A percentile compares a stretch with the other conserved stretches of the same genome.
Evolutionary conservation across 129 eudicot genomes (phyloP).

Genomic region (Daucus carota): DH1_v3.0 NC_030383.2:444001-444500

Average conservation of each 20-base stretch:
- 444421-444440: background rate
- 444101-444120: slow-evolving; percentile 93
- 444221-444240: slow-evolving; percentile 81
- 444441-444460: background rate
- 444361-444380: background rate
- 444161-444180: slow-evolving; percentile 94
- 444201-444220: slow-evolving; percentile 81
- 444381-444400: background rate
- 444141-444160: slow-evolving; percentile 97
- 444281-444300: background rate
- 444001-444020: background rate
- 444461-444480: background rate
- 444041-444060: background rate
- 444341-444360: background rate
- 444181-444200: slow-evolving; percentile 93
- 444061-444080: slow-evolving; percentile 52
- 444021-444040: background rate
- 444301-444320: background rate
- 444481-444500: too few relatives aligned
- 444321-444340: background rate
- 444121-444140: slow-evolving; percentile 94
- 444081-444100: slow-evolving; percentile 84
- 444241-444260: background rate
- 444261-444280: background rate
- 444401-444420: background rate